Evolutionary conservation across 768 basidiomycete genomes (phyloP).

Genomic region (Calocybe gangraenosa): DNA sequence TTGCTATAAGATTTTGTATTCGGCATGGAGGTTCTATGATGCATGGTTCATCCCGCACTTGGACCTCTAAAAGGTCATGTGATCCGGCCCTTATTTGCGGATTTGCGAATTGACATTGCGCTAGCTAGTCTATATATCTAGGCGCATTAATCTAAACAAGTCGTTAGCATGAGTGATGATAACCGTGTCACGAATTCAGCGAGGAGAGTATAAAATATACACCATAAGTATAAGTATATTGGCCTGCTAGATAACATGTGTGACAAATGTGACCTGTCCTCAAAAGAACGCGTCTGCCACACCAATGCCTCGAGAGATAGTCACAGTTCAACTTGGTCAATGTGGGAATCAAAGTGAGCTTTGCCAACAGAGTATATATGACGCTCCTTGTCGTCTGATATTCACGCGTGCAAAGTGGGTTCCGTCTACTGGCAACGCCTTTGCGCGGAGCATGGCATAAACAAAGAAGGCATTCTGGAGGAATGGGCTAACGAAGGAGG

Average conservation of each 20-base stretch:
- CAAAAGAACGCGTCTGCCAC: constrained; percentile 20
- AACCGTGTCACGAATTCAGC: too few relatives aligned
- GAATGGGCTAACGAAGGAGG: constrained; percentile 96
- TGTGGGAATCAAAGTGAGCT: constrained; percentile 86
- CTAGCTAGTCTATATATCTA: too few relatives aligned
- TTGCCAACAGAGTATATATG: constrained; percentile 1
- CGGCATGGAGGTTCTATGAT: constrained; percentile 13
- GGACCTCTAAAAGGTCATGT: too few relatives aligned
- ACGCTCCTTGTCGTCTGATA: neutral
- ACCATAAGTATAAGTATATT: neutral
- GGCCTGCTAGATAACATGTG: neutral
- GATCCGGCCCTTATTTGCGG: too few relatives aligned
- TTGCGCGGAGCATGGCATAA: constrained; percentile 98
- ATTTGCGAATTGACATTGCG: too few relatives aligned
- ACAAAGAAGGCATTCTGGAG: constrained; percentile 90
- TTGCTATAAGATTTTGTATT: constrained; percentile 6
- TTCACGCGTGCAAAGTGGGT: constrained; percentile 59
- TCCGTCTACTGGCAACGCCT: constrained; percentile 98
- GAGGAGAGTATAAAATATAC: constrained; percentile 5
- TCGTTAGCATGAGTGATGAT: too few relatives aligned
- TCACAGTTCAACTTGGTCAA: constrained; percentile 84
- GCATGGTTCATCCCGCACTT: too few relatives aligned
- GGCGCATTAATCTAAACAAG: too few relatives aligned
- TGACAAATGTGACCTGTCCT: constrained; percentile 13
- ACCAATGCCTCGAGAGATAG: constrained; percentile 75